Percentiles rank a stretch among this genome's conserved stretches.
phyloP scores from a whole-genome alignment of 352 stramenopile genomes.

The Globisporangium lucens region DNA sequence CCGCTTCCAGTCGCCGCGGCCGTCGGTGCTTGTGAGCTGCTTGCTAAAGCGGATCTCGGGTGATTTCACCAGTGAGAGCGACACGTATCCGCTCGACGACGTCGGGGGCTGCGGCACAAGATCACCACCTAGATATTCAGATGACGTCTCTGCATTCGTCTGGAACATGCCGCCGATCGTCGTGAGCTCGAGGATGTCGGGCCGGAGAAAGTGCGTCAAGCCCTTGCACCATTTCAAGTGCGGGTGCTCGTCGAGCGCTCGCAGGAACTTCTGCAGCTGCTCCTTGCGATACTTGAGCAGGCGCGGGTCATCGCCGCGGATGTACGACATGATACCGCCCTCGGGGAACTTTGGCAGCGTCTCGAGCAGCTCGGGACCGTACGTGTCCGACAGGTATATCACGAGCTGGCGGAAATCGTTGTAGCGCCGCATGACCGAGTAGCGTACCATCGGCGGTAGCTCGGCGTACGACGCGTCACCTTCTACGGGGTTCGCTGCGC shows the following conservation, averaged over 20 bases:
- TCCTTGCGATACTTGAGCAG: constrained; percentile 66
- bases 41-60: constrained; percentile 77
- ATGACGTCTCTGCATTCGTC: constrained; percentile 21
- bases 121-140: constrained; percentile 8
- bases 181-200: constrained; percentile 46
- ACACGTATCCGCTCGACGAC: constrained; percentile 63
- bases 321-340: constrained; percentile 63
- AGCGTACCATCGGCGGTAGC: constrained; percentile 67
- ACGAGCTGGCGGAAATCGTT: constrained; percentile 75
- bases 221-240: constrained; percentile 57
- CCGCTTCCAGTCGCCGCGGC: constrained; percentile 58
- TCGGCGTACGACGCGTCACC: constrained; percentile 27
- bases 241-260: constrained; percentile 53
- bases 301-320: constrained; percentile 69
- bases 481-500: background rate
- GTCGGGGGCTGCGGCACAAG: constrained; percentile 17
- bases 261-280: constrained; percentile 56
- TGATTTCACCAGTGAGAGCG: constrained; percentile 67
- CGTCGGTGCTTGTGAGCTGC: constrained; percentile 25
- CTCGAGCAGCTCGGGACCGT: constrained; percentile 37
- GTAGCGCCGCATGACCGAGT: constrained; percentile 77
- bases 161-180: constrained; percentile 34
- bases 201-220: constrained; percentile 60
- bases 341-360: constrained; percentile 65
- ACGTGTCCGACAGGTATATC: constrained; percentile 51